Conservation (phyloP, 2,329 filamentous ascomycete species). For the Westerdykella aurantiaca region DNA sequence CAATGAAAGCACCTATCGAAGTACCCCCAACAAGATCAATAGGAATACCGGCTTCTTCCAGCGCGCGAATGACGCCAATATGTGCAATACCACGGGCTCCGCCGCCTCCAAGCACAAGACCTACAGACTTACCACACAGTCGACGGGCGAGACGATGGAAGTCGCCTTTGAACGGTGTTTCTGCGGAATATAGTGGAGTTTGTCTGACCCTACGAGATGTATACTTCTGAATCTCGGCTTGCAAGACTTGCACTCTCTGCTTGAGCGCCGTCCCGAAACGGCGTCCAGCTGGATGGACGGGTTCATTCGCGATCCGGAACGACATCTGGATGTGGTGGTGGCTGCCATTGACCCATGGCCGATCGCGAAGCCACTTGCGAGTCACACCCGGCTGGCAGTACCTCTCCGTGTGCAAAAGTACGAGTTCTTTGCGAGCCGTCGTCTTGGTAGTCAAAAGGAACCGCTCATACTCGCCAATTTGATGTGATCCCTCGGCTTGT, state of each 20-base stretch:
- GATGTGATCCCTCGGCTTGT: constrained; percentile 80
- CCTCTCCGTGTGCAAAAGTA: constrained; percentile 81
- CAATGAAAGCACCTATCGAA: constrained; percentile 93
- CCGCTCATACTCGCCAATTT: constrained; percentile 91
- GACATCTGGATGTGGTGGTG: constrained; percentile 98
- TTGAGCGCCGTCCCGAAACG: constrained; percentile 82
- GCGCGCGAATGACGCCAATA: constrained; percentile 85
- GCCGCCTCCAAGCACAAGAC: constrained; percentile 87
- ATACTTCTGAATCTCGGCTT: constrained; percentile 97
- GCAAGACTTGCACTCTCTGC: constrained; percentile 85
- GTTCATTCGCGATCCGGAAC: constrained; percentile 69
- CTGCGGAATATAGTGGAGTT: constrained; percentile 80
- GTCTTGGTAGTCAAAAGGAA: constrained; percentile 97
- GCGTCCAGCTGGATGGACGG: constrained; percentile 67
- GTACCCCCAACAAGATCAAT: constrained; percentile 95
- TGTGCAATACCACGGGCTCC: constrained; percentile 89
- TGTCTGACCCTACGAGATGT: constrained; percentile 89
- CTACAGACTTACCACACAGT: constrained; percentile 89
- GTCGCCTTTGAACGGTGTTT: constrained; percentile 91
- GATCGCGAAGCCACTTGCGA: constrained; percentile 77
- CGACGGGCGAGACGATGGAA: constrained; percentile 88
- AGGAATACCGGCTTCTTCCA: constrained; percentile 93
- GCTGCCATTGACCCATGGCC: constrained; percentile 96
- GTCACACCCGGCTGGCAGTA: constrained; percentile 83
- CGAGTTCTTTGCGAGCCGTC: constrained; percentile 86